These are phyloP conservation scores for Dioscorea alata DNA, from an alignment of 106 monocot species.

Conservation along the genomic window DNA sequence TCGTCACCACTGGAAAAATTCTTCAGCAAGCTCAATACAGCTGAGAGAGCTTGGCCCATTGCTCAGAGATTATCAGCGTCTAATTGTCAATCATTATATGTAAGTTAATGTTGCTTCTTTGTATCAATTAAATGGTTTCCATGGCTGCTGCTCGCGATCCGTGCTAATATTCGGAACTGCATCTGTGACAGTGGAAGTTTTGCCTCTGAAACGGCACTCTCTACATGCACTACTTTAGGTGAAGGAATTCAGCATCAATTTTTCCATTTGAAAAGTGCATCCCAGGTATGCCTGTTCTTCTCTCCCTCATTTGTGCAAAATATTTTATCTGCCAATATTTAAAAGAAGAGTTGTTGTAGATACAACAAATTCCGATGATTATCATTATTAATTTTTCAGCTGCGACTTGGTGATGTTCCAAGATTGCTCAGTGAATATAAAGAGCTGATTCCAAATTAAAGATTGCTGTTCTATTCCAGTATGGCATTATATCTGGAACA, in stretches of 20 bases:
- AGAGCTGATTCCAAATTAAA: conserved; percentile 34
- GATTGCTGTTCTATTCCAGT: not conserved
- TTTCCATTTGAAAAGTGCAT: conserved; percentile 74
- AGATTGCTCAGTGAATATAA: conserved; percentile 58
- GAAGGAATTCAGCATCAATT: conserved; percentile 23
- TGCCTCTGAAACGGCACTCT: conserved; percentile 1
- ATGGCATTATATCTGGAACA: too few species aligned
- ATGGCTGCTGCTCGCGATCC: not conserved
- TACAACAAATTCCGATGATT: not conserved
- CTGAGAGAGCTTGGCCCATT: conserved; percentile 76
- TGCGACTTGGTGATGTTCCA: conserved; percentile 75
- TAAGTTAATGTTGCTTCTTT: conserved; percentile 11
- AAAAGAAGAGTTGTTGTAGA: too few species aligned
- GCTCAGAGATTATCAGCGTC: conserved; percentile 92
- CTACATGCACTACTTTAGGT: conserved; percentile 2
- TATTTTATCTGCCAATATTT: too few species aligned
- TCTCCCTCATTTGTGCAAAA: too few species aligned
- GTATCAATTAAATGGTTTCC: too few species aligned
- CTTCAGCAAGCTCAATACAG: conserved; percentile 49
- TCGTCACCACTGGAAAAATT: conserved; percentile 75
- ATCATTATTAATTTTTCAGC: conserved; percentile 23
- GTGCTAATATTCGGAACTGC: conserved; percentile 1
- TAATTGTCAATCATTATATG: conserved; percentile 45
- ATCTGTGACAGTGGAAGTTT: conserved; percentile 28
- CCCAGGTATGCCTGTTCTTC: conserved; percentile 40